Evolutionary conservation across 2,329 filamentous ascomycete species (phyloP).

Genomic region (Botrytis elliptica): DNA sequence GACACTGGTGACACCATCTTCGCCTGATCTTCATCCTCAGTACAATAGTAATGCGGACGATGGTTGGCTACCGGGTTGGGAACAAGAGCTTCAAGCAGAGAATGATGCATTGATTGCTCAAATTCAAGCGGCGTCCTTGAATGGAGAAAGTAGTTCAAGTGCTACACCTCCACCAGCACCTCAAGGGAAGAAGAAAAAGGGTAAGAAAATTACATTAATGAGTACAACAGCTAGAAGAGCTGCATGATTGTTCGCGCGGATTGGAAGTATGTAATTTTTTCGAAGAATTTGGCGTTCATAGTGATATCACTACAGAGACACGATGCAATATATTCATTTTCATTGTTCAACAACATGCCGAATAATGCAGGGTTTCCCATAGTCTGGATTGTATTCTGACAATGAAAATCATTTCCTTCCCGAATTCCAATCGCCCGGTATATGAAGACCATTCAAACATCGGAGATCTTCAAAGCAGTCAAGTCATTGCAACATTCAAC

Average conservation of each 20-base stretch:
- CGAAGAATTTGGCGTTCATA: slow-evolving; percentile 14
- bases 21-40: slow-evolving; percentile 51
- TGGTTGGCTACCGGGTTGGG: slow-evolving; percentile 84
- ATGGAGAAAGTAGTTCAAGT: slow-evolving; percentile 27
- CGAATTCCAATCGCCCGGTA: not conserved
- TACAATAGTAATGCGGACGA: slow-evolving; percentile 54
- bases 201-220: slow-evolving; percentile 72
- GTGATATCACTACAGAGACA: slow-evolving; percentile 13
- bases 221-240: slow-evolving; percentile 53
- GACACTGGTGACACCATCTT: slow-evolving; percentile 57
- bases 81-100: slow-evolving; percentile 70
- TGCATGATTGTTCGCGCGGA: slow-evolving; percentile 34
- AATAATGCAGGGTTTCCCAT: not conserved
- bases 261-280: slow-evolving; percentile 7
- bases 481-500: not conserved
- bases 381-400: not conserved
- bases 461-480: not conserved
- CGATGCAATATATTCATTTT: slow-evolving; percentile 14
- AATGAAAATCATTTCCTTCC: not conserved
- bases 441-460: not conserved
- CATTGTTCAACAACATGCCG: slow-evolving; percentile 7
- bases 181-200: slow-evolving; percentile 62
- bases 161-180: slow-evolving; percentile 15
- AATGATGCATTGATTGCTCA: slow-evolving; percentile 54
- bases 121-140: slow-evolving; percentile 54